phyloP scores from a whole-genome alignment of 352 stramenopile genomes.

The Globisporangium solare region DNA sequence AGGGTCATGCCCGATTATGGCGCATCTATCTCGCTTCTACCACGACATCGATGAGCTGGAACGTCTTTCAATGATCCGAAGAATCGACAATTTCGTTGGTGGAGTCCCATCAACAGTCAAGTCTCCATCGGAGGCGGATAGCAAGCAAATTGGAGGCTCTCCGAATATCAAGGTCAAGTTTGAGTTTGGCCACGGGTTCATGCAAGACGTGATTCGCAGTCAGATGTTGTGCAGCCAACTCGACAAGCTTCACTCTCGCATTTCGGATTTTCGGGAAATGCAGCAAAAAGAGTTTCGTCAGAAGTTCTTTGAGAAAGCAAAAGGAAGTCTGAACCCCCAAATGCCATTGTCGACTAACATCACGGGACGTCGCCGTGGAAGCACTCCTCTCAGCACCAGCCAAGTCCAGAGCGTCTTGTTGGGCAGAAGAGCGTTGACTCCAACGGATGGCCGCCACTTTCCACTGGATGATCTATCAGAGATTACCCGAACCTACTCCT shows the following conservation, averaged over 20 bases:
- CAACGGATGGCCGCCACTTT: constrained; percentile 9
- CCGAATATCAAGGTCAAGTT: constrained; percentile 71
- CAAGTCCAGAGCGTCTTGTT: background rate
- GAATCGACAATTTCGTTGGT: constrained; percentile 73
- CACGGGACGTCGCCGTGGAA: constrained; percentile 17
- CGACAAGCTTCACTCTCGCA: constrained; percentile 70
- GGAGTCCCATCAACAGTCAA: constrained; percentile 37
- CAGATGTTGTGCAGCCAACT: constrained; percentile 81
- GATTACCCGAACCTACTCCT: constrained; percentile 5
- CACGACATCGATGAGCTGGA: constrained; percentile 73
- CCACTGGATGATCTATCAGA: background rate
- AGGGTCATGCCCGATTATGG: constrained; percentile 63
- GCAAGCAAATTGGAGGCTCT: background rate
- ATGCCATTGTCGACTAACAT: constrained; percentile 21
- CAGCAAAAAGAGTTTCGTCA: constrained; percentile 74
- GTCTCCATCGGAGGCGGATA: constrained; percentile 4
- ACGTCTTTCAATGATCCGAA: constrained; percentile 70
- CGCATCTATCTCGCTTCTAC: constrained; percentile 57
- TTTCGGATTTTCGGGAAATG: constrained; percentile 67
- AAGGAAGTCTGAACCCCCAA: constrained; percentile 43
- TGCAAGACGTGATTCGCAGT: constrained; percentile 75
- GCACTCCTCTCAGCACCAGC: constrained; percentile 8
- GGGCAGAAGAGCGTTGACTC: constrained; percentile 8
- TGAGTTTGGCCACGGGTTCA: constrained; percentile 83
- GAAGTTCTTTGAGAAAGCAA: constrained; percentile 73